A percentile compares a stretch with the other conserved stretches of the same genome.
Conservation (phyloP, 2,329 filamentous ascomycete genomes). For the Botrytis sinoallii region DNA sequence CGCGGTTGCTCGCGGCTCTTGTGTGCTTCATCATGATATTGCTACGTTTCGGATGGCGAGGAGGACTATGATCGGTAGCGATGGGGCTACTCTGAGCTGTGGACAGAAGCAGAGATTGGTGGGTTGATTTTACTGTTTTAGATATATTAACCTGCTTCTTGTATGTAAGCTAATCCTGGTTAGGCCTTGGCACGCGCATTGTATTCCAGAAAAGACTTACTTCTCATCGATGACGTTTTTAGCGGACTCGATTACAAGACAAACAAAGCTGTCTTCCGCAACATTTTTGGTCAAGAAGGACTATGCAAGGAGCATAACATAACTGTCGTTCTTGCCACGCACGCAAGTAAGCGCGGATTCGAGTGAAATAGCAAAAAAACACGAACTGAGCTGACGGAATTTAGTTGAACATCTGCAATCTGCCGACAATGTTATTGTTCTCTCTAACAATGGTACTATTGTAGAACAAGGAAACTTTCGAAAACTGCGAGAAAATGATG, state of each 20-base stretch:
- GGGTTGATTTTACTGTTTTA: conserved; percentile 1
- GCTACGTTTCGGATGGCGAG: conserved; percentile 32
- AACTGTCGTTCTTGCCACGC: conserved; percentile 34
- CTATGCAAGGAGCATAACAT: conserved; percentile 29
- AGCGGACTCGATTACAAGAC: conserved; percentile 29
- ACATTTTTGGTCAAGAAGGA: conserved; percentile 20
- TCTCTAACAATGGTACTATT: conserved; percentile 34
- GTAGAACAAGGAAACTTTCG: conserved; percentile 36
- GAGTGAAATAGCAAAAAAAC: neutral
- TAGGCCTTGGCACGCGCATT: conserved; percentile 31
- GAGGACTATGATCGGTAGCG: conserved; percentile 33
- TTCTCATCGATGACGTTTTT: conserved; percentile 31
- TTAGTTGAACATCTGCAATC: conserved; percentile 25
- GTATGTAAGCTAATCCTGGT: neutral
- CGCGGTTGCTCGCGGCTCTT: conserved; percentile 31
- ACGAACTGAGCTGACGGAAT: neutral
- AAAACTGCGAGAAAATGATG: conserved; percentile 3
- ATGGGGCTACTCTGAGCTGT: conserved; percentile 36
- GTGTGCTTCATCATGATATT: conserved; percentile 30
- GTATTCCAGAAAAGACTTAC: conserved; percentile 19
- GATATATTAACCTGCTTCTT: neutral
- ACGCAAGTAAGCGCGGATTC: neutral
- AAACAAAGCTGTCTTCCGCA: conserved; percentile 21
- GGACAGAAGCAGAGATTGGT: conserved; percentile 32
- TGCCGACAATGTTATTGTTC: conserved; percentile 42